Evolutionary conservation across 1,284 basidiomycete genomes (phyloP).

Genomic region (Cryptococcus depauperatus): DNA sequence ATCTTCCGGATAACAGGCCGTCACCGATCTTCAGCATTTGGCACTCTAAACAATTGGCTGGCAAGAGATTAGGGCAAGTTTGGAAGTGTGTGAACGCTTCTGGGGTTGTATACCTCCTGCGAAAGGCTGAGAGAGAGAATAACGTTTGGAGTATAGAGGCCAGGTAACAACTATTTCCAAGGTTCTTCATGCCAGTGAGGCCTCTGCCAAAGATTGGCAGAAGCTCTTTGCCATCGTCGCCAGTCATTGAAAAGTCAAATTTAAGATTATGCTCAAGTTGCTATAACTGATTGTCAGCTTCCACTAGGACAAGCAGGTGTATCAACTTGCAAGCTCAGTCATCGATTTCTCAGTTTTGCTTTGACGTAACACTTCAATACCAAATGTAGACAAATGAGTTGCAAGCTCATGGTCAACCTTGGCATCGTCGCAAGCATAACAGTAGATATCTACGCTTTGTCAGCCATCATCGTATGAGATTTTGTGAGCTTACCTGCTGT

Average conservation of each 20-base stretch:
- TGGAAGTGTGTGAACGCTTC: slow-evolving; percentile 54
- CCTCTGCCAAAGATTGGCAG: slow-evolving; percentile 83
- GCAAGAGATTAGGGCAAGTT: slow-evolving; percentile 60
- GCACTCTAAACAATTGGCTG: slow-evolving; percentile 84
- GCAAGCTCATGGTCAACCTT: slow-evolving; percentile 72
- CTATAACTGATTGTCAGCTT: slow-evolving; percentile 47
- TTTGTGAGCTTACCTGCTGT: slow-evolving; percentile 57
- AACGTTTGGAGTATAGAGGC: slow-evolving; percentile 84
- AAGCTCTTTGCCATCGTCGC: slow-evolving; percentile 80
- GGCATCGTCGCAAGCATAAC: slow-evolving; percentile 85
- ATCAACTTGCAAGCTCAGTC: slow-evolving; percentile 91
- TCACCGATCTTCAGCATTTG: slow-evolving; percentile 91
- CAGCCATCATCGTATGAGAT: background rate
- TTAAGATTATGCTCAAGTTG: slow-evolving; percentile 95
- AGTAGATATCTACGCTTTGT: slow-evolving; percentile 68
- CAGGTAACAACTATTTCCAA: slow-evolving; percentile 98
- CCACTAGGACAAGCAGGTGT: slow-evolving; percentile 48
- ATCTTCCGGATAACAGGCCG: slow-evolving; percentile 85
- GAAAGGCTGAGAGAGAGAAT: slow-evolving; percentile 74
- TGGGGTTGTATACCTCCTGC: slow-evolving; percentile 59
- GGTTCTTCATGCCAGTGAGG: slow-evolving; percentile 80
- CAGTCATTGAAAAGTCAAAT: slow-evolving; percentile 89
- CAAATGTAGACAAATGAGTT: slow-evolving; percentile 69
- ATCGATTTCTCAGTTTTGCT: slow-evolving; percentile 95
- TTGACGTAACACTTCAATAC: slow-evolving; percentile 74